Percentiles rank a stretch among this genome's conserved stretches.
These are phyloP conservation scores for Pyrenophora tritici-repentis DNA, from an alignment of 2,329 filamentous ascomycete genomes.

Conservation along the genomic window DNA sequence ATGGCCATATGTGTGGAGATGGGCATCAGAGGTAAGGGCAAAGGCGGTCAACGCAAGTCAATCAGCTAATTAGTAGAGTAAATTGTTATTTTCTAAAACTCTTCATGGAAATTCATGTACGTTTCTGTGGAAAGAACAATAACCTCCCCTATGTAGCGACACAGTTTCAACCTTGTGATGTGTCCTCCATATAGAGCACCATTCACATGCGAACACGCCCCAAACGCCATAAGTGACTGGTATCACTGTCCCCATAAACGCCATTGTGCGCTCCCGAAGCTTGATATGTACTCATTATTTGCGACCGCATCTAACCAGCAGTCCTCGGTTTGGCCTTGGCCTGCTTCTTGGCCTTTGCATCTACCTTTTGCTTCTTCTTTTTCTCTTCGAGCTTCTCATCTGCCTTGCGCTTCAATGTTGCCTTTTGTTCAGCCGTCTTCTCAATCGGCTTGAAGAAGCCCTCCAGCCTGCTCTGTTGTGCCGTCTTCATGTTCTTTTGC, in stretches of 20 bases:
- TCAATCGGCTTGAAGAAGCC: constrained; percentile 96
- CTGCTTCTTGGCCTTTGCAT: constrained; percentile 93
- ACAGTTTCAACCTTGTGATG: too few relatives aligned
- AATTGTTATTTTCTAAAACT: too few relatives aligned
- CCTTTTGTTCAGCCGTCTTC: constrained; percentile 85
- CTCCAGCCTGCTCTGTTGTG: constrained; percentile 88
- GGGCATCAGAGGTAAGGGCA: too few relatives aligned
- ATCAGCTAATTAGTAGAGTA: too few relatives aligned
- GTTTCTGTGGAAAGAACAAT: too few relatives aligned
- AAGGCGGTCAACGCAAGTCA: too few relatives aligned
- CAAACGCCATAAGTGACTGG: constrained; percentile 3
- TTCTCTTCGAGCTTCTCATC: constrained; percentile 90
- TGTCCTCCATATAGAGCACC: too few relatives aligned
- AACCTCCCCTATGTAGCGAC: too few relatives aligned
- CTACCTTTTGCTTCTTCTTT: constrained; percentile 93
- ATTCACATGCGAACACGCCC: too few relatives aligned
- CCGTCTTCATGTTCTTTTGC: constrained; percentile 87
- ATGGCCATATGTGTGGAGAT: too few relatives aligned
- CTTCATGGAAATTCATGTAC: too few relatives aligned
- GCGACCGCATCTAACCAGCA: constrained; percentile 9
- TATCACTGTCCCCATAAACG: constrained; percentile 15
- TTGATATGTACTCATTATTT: background rate
- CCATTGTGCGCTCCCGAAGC: background rate
- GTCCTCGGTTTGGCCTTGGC: constrained; percentile 76
- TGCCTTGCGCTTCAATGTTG: constrained; percentile 85